Evolutionary conservation across 2,329 filamentous ascomycete species (phyloP), one percentile per base, ranked within the genome.

Genomic region (Aureobasidium lini): DNA sequence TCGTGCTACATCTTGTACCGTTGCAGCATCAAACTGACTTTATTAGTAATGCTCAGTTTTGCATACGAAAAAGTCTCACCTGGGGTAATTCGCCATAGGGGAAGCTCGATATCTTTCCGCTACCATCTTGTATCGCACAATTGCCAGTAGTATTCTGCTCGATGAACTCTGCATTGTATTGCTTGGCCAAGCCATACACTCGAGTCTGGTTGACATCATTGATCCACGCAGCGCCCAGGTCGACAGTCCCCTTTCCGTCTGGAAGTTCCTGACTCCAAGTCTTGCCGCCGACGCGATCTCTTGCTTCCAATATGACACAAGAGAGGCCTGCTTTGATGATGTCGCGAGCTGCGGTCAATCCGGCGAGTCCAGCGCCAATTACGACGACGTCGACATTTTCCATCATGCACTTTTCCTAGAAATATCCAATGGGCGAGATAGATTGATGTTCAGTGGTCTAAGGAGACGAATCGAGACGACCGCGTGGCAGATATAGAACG

Each of bases 141-240:
- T 75, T 71, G 0, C 81, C 80, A 1, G 67, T 60, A 0, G 75
- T 76, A 36, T 78, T 78, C 64, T 84, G 81, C 64, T 74, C 71
- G 7, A 81, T 70, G 0, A 79, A 61, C 29, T 80, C 75, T 0
- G 78, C 64, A 0, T 73, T 72, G 52, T 76, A 79, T 40, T 68
- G 63, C 48, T 72, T 64, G 0, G 73, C 73, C 7, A 81, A 66
- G 0, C 66, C 70, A 62, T 69, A 77, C 50, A 84, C 75, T 3
- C 70, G 69, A 29, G 64, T 70, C 62, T 85, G 81, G 53, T 76
- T 81, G 1, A 71, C 76, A 56, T 84, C 78, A 62, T 85, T 85
- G 63, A 84, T 78, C 83, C 82, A 85, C 0, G 80, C 81, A 0
- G 81, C 83, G 2, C 82, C 82, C 0, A 83, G 65, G 23, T 85